Base-by-base conservation (phyloP, 1,284 basidiomycete species). In the Ganoderma resinaceum region DNA sequence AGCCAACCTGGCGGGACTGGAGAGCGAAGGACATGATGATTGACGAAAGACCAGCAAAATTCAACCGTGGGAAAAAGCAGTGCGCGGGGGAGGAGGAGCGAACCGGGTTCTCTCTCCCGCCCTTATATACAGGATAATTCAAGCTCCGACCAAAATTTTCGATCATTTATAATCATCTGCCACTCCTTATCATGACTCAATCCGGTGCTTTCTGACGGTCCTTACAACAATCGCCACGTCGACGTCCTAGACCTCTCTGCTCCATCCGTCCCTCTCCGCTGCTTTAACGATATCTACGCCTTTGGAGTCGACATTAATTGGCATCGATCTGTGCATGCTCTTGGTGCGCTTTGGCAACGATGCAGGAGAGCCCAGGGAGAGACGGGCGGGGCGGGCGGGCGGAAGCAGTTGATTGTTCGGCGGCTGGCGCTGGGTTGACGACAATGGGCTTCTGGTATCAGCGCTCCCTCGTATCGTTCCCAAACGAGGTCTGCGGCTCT, bases 1-100 rank as follows among this genome's bases (percentile, higher is more conserved):
- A 92, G 61, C 87, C 92, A 74, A 93, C 86, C 76, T 91, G 91
- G 76, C 92, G 58, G 23, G 92, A 70, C 92, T 87, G 91, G 68
- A 93, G 84, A 49, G 89, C 87, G 76, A 90, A 91, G 72, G 90
- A 91, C 88, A 90, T 92, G 68, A 69, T 78, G 69, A 64, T 63
- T 12, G 49, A 23, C 18, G 40, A 42, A 23, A 29, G 59, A 68
- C 67, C 67, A 70, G 70, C 23, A 72, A 70, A 71, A 43, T 67
- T 68, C 66, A 73, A 76, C 75, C 77, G 79, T 80, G 79, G 77
- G 78, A 79, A 77, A 77, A 72, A 69, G 70, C 68, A 52, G 65
- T 58, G 71, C 65, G 72, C 65, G 72, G 72, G 73, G 70, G 70
- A 61, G 66, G 62, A 69, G 71, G 73, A 72, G 61, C 33, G 35